Conservation (phyloP, 768 basidiomycete genomes). For the Bullera alba region DNA sequence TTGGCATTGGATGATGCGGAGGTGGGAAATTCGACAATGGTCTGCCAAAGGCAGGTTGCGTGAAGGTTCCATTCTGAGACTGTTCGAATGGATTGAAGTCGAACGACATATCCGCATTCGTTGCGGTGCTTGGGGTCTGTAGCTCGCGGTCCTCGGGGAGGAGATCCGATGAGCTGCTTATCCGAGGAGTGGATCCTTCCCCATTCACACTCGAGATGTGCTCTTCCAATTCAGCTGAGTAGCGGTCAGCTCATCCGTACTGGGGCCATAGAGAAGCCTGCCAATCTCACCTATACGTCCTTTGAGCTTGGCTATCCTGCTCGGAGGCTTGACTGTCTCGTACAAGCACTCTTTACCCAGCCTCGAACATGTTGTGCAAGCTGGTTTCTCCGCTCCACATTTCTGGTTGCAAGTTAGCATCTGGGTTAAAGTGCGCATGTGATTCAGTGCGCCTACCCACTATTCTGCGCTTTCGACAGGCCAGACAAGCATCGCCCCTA, state of each 20-base stretch:
- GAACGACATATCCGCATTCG: too few species aligned
- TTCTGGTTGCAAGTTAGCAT: neutral
- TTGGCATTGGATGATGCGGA: neutral
- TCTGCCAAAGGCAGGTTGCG: too few species aligned
- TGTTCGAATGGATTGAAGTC: too few species aligned
- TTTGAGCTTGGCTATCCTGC: conserved; percentile 6
- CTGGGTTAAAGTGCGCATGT: neutral
- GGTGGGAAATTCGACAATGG: neutral
- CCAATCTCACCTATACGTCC: conserved; percentile 3
- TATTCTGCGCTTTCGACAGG: conserved; percentile 10
- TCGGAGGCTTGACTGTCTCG: conserved; percentile 1
- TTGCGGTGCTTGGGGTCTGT: neutral
- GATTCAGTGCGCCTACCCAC: neutral
- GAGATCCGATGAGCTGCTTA: neutral
- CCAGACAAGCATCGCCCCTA: conserved; percentile 13
- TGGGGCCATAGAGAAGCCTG: neutral
- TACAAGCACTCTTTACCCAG: conserved; percentile 10
- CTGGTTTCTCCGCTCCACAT: conserved; percentile 10
- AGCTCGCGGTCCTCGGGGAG: neutral
- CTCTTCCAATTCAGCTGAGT: conserved; percentile 2
- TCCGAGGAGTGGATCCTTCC: neutral
- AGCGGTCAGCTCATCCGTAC: neutral
- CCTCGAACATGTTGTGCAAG: conserved; percentile 8
- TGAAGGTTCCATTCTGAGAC: too few species aligned
- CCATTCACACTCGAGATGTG: neutral